Evolutionary conservation across 305 asterid species (phyloP).

Genomic region (Fraxinus velutina): DNA sequence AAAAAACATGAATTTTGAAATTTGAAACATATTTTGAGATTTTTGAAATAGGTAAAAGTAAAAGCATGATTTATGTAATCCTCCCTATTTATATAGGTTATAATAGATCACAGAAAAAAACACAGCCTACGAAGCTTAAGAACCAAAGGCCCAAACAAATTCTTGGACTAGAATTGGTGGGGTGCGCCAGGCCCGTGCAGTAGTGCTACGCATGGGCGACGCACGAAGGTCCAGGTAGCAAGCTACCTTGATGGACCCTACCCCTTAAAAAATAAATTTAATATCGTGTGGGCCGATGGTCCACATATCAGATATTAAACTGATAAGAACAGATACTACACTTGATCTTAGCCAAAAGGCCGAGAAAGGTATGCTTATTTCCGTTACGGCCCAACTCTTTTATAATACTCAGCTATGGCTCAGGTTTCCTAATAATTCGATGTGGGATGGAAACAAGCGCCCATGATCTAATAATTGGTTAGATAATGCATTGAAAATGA

Average conservation of each 20-base stretch:
- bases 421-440: neutral
- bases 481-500: slow-evolving; percentile 51
- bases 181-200: neutral
- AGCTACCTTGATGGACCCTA: neutral
- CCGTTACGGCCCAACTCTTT: neutral
- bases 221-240: neutral
- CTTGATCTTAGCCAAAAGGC: slow-evolving; percentile 99
- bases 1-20: too few species aligned
- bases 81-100: too few species aligned
- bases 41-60: too few species aligned
- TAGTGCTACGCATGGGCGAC: neutral
- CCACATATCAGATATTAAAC: slow-evolving; percentile 77
- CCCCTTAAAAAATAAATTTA: slow-evolving; percentile 13
- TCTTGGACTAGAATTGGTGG: neutral
- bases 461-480: slow-evolving; percentile 29
- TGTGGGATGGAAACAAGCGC: neutral
- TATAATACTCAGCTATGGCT: neutral
- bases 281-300: slow-evolving; percentile 11
- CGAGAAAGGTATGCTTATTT: slow-evolving; percentile 72
- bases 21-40: too few species aligned
- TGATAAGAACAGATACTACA: slow-evolving; percentile 92
- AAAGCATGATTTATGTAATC: too few species aligned
- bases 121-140: too few species aligned
- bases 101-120: too few species aligned
- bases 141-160: too few species aligned